Evolutionary conservation across 208 protist genomes (phyloP).

Genomic region (Leishmania mexicana): DNA sequence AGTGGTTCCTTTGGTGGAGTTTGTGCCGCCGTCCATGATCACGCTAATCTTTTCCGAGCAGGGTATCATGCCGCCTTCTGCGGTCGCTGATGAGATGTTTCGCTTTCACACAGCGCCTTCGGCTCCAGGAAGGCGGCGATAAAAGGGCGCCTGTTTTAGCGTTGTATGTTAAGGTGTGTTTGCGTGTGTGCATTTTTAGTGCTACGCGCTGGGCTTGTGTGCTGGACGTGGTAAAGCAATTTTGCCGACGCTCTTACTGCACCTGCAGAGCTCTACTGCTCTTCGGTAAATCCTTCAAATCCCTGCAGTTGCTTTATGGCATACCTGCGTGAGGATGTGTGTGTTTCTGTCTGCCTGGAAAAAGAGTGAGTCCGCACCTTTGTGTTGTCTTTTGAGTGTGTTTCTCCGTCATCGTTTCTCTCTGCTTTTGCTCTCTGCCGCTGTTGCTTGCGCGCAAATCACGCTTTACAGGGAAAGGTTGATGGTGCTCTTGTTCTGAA

Average conservation of each 20-base stretch:
- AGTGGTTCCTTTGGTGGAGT: slow-evolving; percentile 83
- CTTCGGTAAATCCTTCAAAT: background rate
- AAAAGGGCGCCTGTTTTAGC: background rate
- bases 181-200: background rate
- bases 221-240: background rate
- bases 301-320: background rate
- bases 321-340: background rate
- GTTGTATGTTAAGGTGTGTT: background rate
- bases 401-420: background rate
- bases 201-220: background rate
- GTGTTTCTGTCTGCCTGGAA: background rate
- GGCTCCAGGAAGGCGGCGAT: slow-evolving; percentile 62
- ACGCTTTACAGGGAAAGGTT: background rate
- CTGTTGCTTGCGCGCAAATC: background rate
- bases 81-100: slow-evolving; percentile 99
- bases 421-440: background rate
- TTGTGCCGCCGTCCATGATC: slow-evolving; percentile 88
- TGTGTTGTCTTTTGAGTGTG: background rate
- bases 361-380: background rate
- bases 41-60: slow-evolving; percentile 99
- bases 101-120: slow-evolving; percentile 77
- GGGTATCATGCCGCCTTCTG: slow-evolving; percentile 98
- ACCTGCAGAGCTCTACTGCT: background rate
- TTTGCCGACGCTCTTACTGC: background rate
- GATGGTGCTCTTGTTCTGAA: background rate